Conservation (phyloP, 495 filamentous ascomycete genomes). For the Podospora bellae-mahoneyi region DNA sequence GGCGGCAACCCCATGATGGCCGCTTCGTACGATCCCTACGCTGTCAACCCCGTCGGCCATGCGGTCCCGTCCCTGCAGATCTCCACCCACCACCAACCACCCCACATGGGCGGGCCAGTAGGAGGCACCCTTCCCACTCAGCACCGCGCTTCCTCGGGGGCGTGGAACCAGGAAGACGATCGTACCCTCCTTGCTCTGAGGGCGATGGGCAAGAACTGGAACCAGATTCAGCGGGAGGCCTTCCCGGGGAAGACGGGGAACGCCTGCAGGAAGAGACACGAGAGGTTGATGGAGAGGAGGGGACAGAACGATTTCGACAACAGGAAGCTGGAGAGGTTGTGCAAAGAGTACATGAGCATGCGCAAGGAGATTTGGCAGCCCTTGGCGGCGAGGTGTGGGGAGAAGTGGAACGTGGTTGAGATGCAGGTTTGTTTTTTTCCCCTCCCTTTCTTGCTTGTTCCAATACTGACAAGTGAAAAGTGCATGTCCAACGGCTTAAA, state of each 20-base stretch:
- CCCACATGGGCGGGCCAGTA: constrained; percentile 35
- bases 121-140: constrained; percentile 34
- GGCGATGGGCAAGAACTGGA: constrained; percentile 66
- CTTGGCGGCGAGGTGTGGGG: constrained; percentile 58
- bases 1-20: constrained; percentile 27
- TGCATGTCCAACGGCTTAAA: constrained; percentile 58
- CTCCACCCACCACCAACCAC: constrained; percentile 16
- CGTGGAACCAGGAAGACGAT: constrained; percentile 65
- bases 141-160: constrained; percentile 51
- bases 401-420: constrained; percentile 70
- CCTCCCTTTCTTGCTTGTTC: background rate
- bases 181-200: constrained; percentile 58
- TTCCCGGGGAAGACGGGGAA: constrained; percentile 73
- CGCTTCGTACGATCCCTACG: constrained; percentile 38
- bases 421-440: constrained; percentile 56
- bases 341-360: constrained; percentile 64
- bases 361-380: constrained; percentile 69
- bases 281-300: constrained; percentile 65
- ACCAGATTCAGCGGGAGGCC: constrained; percentile 61
- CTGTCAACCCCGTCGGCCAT: constrained; percentile 21
- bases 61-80: constrained; percentile 37
- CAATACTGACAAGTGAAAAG: constrained; percentile 28
- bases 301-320: constrained; percentile 66
- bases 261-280: constrained; percentile 75
- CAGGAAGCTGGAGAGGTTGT: constrained; percentile 60